These are phyloP conservation scores for Leccinum solheimii DNA, from an alignment of 1,284 basidiomycete genomes.

Conservation along the genomic window DNA sequence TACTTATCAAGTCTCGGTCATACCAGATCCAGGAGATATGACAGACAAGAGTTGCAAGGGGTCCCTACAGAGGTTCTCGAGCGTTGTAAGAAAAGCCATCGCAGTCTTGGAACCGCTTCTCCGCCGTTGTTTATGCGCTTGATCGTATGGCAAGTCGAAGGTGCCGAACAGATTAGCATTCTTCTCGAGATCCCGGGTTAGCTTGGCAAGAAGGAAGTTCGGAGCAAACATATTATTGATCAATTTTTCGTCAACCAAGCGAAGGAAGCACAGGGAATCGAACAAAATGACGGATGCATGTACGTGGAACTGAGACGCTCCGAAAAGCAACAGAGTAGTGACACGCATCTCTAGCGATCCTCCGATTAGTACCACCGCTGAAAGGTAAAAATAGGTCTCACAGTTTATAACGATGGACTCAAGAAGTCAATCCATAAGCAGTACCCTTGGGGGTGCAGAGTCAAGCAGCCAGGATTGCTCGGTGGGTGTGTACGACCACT, in stretches of 20 bases:
- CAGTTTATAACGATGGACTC: conserved; percentile 28
- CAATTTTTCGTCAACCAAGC: conserved; percentile 27
- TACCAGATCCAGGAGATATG: conserved; percentile 41
- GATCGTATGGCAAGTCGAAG: conserved; percentile 35
- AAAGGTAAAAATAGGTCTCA: conserved; percentile 8
- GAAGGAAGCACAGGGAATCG: conserved; percentile 25
- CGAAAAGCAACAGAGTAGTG: conserved; percentile 23
- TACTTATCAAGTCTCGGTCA: conserved; percentile 40
- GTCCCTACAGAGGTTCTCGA: conserved; percentile 28
- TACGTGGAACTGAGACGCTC: conserved; percentile 31
- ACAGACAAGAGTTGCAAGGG: conserved; percentile 21
- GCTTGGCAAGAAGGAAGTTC: conserved; percentile 43
- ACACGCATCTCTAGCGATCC: conserved; percentile 37
- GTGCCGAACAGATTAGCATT: conserved; percentile 11
- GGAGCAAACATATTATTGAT: conserved; percentile 38
- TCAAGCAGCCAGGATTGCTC: conserved; percentile 30
- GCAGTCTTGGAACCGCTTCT: conserved; percentile 42
- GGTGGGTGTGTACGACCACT: conserved; percentile 25
- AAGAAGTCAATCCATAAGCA: conserved; percentile 26
- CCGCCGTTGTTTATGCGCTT: conserved; percentile 36
- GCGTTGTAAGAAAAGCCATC: conserved; percentile 32
- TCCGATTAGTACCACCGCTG: background rate
- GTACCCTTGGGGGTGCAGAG: conserved; percentile 18
- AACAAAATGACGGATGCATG: conserved; percentile 29
- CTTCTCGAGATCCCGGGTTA: conserved; percentile 34